Percentiles rank a stretch among this genome's conserved stretches.
These are phyloP conservation scores for Kalanchoe fedtschenkoi DNA, from an alignment of 164 flowering plant genomes.

Conservation along the genomic window DNA sequence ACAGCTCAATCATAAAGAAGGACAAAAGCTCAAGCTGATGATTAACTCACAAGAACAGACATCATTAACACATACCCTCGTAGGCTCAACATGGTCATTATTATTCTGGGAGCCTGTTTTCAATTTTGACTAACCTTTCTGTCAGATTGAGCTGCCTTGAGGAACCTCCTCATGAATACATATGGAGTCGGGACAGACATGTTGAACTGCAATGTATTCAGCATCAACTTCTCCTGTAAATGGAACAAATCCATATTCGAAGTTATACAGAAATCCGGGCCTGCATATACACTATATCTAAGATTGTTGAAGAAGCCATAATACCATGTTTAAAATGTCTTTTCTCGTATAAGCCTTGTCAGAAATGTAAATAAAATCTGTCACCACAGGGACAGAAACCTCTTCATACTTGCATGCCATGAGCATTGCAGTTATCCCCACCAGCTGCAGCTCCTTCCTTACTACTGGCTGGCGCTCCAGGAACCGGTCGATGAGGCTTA, in stretches of 20 bases:
- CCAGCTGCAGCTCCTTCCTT: slow-evolving; percentile 29
- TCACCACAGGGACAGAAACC: slow-evolving; percentile 25
- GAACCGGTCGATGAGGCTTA: slow-evolving; percentile 24
- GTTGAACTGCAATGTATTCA: slow-evolving; percentile 48
- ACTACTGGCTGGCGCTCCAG: slow-evolving; percentile 9
- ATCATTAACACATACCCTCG: neutral
- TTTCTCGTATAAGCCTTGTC: slow-evolving; percentile 23
- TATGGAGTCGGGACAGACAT: slow-evolving; percentile 53
- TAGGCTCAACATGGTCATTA: neutral
- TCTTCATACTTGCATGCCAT: slow-evolving; percentile 34
- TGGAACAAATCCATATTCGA: neutral
- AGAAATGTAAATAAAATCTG: slow-evolving; percentile 21
- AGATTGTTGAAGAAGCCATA: neutral
- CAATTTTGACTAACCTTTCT: slow-evolving; percentile 22
- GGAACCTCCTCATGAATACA: slow-evolving; percentile 48
- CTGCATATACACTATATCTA: neutral
- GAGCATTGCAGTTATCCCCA: slow-evolving; percentile 29
- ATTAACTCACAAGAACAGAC: neutral
- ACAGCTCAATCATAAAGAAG: slow-evolving; percentile 40
- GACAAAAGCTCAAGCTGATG: slow-evolving; percentile 28
- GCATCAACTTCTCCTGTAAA: slow-evolving; percentile 45
- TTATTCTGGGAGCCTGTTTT: neutral
- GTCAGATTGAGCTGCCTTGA: slow-evolving; percentile 63
- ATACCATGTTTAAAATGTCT: slow-evolving; percentile 29
- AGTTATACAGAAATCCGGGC: neutral